phyloP scores from a whole-genome alignment of 2,329 filamentous ascomycete species.

The Aspergillus proliferans region DNA sequence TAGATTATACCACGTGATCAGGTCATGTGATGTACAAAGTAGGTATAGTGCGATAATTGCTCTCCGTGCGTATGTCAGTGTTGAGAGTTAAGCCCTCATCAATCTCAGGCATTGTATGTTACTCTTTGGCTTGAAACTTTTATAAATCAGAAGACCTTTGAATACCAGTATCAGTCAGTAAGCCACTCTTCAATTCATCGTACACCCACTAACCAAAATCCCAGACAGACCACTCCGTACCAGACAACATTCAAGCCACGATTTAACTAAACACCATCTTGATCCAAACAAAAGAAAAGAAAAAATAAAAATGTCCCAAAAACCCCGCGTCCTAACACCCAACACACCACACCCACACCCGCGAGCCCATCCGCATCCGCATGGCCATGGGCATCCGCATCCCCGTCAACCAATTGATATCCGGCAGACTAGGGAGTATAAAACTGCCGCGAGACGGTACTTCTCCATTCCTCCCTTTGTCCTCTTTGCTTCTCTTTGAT shows the following conservation, averaged over 20 bases:
- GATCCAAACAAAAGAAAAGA: neutral
- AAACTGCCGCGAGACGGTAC: constrained; percentile 32
- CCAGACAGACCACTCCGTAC: neutral
- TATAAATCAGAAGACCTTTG: no score
- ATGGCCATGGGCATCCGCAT: constrained; percentile 2
- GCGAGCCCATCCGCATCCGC: constrained; percentile 5
- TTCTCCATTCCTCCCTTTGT: neutral
- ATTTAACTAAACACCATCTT: neutral
- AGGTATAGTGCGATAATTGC: no score
- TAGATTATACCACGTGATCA: no score
- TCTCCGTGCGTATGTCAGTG: no score
- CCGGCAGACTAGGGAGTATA: constrained; percentile 37
- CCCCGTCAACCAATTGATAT: constrained; percentile 24
- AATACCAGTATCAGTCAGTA: no score
- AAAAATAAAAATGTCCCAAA: constrained; percentile 4
- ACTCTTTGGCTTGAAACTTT: no score
- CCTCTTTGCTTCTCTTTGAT: neutral
- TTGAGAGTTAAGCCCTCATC: no score
- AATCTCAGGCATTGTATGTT: no score
- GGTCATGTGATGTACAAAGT: no score
- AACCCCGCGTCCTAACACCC: constrained; percentile 13
- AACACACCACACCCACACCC: constrained; percentile 1
- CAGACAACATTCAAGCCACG: neutral
- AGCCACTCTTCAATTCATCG: no score
- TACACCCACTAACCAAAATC: no score